Conservation (phyloP, 495 filamentous ascomycete species). For the Talaromyces borbonicus region DNA sequence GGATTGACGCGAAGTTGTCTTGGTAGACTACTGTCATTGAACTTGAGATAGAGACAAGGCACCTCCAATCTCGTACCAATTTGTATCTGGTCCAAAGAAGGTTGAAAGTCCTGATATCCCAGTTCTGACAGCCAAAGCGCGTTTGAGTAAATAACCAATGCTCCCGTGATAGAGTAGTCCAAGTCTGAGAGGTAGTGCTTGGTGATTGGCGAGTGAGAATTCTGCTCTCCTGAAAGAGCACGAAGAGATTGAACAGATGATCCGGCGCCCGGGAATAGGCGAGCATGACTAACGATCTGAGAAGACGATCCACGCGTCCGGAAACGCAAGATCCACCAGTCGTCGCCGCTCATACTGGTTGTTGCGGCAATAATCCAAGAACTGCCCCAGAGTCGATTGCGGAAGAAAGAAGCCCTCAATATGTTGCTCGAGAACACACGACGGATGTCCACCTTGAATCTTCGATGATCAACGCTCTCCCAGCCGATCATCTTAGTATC, state of each 20-base stretch:
- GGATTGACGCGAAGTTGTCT: conserved; percentile 20
- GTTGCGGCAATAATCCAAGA: conserved; percentile 61
- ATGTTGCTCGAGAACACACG: conserved; percentile 50
- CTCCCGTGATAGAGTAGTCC: conserved; percentile 29
- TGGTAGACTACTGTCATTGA: conserved; percentile 24
- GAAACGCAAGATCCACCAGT: conserved; percentile 65
- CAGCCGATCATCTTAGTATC: conserved; percentile 54
- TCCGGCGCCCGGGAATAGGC: conserved; percentile 1
- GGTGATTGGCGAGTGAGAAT: conserved; percentile 13
- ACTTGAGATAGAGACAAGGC: conserved; percentile 29
- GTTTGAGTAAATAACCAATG: conserved; percentile 33
- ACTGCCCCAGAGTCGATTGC: conserved; percentile 48
- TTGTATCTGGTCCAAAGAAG: conserved; percentile 25
- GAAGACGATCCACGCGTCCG: conserved; percentile 11
- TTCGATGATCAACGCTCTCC: conserved; percentile 41
- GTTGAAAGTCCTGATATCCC: conserved; percentile 21
- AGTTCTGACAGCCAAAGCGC: conserved; percentile 28
- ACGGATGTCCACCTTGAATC: conserved; percentile 49
- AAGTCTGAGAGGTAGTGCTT: conserved; percentile 26
- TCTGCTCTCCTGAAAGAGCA: neutral
- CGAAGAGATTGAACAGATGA: conserved; percentile 6
- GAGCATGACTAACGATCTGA: neutral
- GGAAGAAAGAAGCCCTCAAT: conserved; percentile 53
- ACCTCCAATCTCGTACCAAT: conserved; percentile 21
- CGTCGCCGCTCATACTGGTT: conserved; percentile 62